A percentile compares a stretch with the other conserved stretches of the same genome.
These are phyloP conservation scores for Thyridium curvatum DNA, from an alignment of 2,329 filamentous ascomycete species.

Conservation along the genomic window DNA sequence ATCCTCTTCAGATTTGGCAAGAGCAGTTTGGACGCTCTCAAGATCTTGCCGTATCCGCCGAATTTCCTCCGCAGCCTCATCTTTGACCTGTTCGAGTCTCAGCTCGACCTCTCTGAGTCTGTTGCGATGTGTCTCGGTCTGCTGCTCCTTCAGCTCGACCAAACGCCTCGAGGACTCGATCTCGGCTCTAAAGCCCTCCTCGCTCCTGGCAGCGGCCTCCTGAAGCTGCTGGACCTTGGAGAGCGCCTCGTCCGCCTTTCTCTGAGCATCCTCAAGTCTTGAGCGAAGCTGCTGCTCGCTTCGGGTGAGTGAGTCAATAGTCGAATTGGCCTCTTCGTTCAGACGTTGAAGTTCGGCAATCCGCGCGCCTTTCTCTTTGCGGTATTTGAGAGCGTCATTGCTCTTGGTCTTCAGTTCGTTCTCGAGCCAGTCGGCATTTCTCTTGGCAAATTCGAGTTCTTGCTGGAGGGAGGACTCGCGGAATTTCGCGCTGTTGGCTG, in stretches of 20 bases:
- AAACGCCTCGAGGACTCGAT: constrained; percentile 75
- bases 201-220: constrained; percentile 72
- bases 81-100: constrained; percentile 55
- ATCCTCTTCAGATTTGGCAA: constrained; percentile 38
- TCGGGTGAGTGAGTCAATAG: constrained; percentile 69
- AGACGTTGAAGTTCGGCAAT: constrained; percentile 83
- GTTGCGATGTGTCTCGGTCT: constrained; percentile 64
- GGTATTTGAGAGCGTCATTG: constrained; percentile 78
- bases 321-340: constrained; percentile 77
- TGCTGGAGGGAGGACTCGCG: constrained; percentile 85
- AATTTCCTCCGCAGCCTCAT: constrained; percentile 58
- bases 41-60: constrained; percentile 50
- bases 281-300: constrained; percentile 75
- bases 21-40: constrained; percentile 44
- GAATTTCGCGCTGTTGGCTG: constrained; percentile 77
- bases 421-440: constrained; percentile 91
- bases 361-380: constrained; percentile 89
- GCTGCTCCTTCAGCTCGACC: constrained; percentile 74
- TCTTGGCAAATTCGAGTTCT: constrained; percentile 81
- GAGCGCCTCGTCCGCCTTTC: constrained; percentile 81
- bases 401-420: constrained; percentile 86
- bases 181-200: constrained; percentile 82
- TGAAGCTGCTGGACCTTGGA: constrained; percentile 78
- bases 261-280: constrained; percentile 75
- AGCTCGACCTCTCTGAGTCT: constrained; percentile 65